phyloP scores from a whole-genome alignment of 192 early-diverging fungal species.

The Rhizophagus sp. region DNA sequence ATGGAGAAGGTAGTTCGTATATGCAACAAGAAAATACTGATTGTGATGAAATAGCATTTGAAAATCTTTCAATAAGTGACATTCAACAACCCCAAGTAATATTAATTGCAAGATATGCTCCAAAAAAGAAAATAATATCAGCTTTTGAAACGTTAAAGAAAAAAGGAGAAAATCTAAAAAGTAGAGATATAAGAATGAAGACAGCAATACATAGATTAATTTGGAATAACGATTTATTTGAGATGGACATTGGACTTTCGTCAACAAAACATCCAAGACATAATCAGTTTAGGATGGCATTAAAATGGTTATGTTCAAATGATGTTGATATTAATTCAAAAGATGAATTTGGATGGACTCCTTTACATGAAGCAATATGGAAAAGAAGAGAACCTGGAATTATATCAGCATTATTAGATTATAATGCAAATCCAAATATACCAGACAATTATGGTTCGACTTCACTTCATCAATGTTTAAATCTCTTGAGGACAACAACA shows the following conservation, averaged over 20 bases:
- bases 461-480: conserved; percentile 14
- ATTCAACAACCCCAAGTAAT: background rate
- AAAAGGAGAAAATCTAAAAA: background rate
- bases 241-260: background rate
- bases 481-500: background rate
- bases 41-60: background rate
- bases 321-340: background rate
- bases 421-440: conserved; percentile 21
- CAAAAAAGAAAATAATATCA: background rate
- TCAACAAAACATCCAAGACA: background rate
- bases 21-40: background rate
- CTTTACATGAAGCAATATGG: conserved; percentile 21
- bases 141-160: conserved; percentile 10
- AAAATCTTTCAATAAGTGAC: conserved; percentile 2
- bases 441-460: background rate
- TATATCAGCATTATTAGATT: conserved; percentile 5
- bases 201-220: conserved; percentile 6
- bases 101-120: background rate
- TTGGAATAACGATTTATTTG: conserved; percentile 14
- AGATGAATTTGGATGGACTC: conserved; percentile 12
- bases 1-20: background rate
- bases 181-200: background rate
- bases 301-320: conserved; percentile 16
- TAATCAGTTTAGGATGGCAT: background rate
- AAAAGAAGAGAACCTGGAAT: conserved; percentile 10